A percentile compares a stretch with the other conserved stretches of the same genome.
Conservation (phyloP, 768 basidiomycete genomes). For the Tephrocybe sp. region DNA sequence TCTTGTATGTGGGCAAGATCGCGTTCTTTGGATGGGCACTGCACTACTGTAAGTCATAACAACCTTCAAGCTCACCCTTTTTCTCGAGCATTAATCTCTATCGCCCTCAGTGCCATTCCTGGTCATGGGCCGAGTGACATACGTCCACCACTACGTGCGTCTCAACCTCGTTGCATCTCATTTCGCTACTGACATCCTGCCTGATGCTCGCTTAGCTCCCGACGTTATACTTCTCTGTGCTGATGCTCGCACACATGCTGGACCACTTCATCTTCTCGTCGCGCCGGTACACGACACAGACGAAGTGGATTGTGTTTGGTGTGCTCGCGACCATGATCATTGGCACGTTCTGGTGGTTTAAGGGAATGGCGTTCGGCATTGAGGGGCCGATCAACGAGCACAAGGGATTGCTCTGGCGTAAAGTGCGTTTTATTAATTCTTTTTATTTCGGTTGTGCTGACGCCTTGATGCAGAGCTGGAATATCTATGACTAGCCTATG, state of each 20-base stretch:
- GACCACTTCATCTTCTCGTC: conserved; percentile 93
- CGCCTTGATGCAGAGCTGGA: conserved; percentile 26
- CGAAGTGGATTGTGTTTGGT: conserved; percentile 75
- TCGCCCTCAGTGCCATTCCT: conserved; percentile 79
- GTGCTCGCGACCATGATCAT: conserved; percentile 59
- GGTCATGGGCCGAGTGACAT: conserved; percentile 97
- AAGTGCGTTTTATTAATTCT: conserved; percentile 34
- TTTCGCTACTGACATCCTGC: neutral
- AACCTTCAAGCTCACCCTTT: neutral
- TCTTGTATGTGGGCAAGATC: conserved; percentile 89
- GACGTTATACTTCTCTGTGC: conserved; percentile 93
- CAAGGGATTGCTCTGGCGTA: conserved; percentile 79
- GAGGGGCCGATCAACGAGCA: conserved; percentile 84
- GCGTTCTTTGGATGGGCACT: conserved; percentile 90
- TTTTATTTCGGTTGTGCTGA: neutral
- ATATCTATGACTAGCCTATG: conserved; percentile 24
- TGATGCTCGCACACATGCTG: conserved; percentile 87
- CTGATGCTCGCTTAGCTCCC: conserved; percentile 68
- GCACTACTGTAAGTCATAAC: conserved; percentile 72
- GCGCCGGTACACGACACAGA: conserved; percentile 54
- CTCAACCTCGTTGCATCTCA: neutral
- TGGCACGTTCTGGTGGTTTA: conserved; percentile 95
- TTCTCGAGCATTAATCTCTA: neutral
- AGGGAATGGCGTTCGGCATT: conserved; percentile 85
- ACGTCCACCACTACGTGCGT: conserved; percentile 93